phyloP scores from a whole-genome alignment of 2,329 filamentous ascomycete species.

The Neurospora sp. region DNA sequence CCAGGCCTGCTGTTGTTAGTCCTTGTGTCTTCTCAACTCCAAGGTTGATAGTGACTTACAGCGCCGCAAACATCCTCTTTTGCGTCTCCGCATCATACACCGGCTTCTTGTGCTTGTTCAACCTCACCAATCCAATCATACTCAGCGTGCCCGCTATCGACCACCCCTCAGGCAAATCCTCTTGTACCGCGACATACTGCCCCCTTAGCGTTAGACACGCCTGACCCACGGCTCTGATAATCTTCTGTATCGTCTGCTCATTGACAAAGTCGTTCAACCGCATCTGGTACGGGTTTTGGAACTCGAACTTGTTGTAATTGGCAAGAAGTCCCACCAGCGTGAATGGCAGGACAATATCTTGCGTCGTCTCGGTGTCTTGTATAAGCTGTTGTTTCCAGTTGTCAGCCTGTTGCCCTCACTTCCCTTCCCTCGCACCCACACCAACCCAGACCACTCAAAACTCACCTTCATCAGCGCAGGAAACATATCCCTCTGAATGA shows the following conservation, averaged over 20 bases:
- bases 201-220: slow-evolving; percentile 59
- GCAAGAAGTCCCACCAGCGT: slow-evolving; percentile 75
- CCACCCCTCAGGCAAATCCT: slow-evolving; percentile 88
- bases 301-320: slow-evolving; percentile 99
- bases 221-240: slow-evolving; percentile 65
- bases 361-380: slow-evolving; percentile 61
- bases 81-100: slow-evolving; percentile 67
- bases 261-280: slow-evolving; percentile 94
- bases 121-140: slow-evolving; percentile 66
- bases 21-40: not conserved
- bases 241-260: slow-evolving; percentile 72
- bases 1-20: slow-evolving; percentile 49
- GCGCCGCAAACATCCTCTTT: slow-evolving; percentile 66
- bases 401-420: not conserved
- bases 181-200: slow-evolving; percentile 75
- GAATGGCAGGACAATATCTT: slow-evolving; percentile 62
- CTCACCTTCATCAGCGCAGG: slow-evolving; percentile 86
- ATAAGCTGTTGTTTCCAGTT: slow-evolving; percentile 43
- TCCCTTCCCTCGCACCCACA: not conserved
- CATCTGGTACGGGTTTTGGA: slow-evolving; percentile 89
- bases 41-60: slow-evolving; percentile 45
- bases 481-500: slow-evolving; percentile 89
- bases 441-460: not conserved
- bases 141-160: slow-evolving; percentile 68
- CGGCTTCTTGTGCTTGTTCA: slow-evolving; percentile 24